A percentile compares a stretch with the other conserved stretches of the same genome.
Conservation (phyloP, 305 asterid genomes). For the Rubia peregrina region DNA sequence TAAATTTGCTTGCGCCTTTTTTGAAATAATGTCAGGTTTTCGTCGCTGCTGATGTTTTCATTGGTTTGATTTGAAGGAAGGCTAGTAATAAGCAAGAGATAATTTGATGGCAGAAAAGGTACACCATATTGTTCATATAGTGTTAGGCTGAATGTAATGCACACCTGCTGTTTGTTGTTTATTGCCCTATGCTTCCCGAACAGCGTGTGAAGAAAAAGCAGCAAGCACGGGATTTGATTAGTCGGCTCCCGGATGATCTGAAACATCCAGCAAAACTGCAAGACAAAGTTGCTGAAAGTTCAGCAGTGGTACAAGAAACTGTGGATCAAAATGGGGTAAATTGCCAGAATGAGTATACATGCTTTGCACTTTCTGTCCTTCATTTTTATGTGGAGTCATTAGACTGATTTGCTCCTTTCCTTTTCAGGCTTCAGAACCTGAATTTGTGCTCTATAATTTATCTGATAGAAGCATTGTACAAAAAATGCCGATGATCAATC, state of each 20-base stretch:
- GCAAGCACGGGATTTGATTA: background rate
- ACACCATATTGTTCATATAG: background rate
- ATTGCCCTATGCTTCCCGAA: background rate
- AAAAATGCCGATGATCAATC: background rate
- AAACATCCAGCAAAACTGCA: background rate
- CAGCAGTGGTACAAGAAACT: background rate
- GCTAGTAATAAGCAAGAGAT: background rate
- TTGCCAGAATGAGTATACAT: background rate
- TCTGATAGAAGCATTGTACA: background rate
- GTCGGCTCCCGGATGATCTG: background rate
- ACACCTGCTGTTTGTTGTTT: background rate
- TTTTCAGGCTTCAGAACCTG: background rate
- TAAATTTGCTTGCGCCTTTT: no score
- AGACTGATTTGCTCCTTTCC: background rate
- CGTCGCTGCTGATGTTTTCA: background rate
- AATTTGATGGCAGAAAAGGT: background rate
- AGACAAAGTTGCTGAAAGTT: background rate
- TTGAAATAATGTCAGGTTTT: background rate
- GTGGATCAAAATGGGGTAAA: background rate
- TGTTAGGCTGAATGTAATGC: background rate
- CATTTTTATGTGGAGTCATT: background rate
- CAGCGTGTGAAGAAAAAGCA: background rate
- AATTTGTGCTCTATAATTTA: background rate
- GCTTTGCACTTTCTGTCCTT: background rate
- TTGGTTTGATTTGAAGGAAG: background rate